A percentile compares a stretch with the other conserved stretches of the same genome.
Conservation (phyloP, 805 yeast genomes). For the Candida broadrunensis region DNA sequence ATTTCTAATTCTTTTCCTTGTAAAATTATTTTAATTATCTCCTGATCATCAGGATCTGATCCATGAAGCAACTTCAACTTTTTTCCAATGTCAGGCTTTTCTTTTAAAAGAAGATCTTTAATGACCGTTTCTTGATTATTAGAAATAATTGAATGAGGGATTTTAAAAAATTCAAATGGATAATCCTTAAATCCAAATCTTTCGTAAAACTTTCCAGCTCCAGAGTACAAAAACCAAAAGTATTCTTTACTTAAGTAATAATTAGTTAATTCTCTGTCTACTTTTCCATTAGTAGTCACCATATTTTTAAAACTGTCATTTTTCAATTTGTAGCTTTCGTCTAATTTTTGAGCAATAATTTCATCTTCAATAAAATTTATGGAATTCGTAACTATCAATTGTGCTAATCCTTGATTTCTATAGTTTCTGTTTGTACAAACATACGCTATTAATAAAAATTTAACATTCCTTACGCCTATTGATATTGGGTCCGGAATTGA, state of each 20-base stretch:
- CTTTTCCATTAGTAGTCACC: slow-evolving; percentile 24
- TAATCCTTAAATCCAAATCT: slow-evolving; percentile 54
- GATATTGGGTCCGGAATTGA: slow-evolving; percentile 27
- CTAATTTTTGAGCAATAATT: slow-evolving; percentile 23
- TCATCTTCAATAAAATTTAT: slow-evolving; percentile 30
- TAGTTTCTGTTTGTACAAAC: slow-evolving; percentile 25
- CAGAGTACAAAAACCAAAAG: slow-evolving; percentile 61
- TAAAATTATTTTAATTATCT: slow-evolving; percentile 26
- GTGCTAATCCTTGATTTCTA: slow-evolving; percentile 28
- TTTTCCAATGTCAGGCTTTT: slow-evolving; percentile 20
- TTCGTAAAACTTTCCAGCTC: slow-evolving; percentile 64
- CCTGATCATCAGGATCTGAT: slow-evolving; percentile 21
- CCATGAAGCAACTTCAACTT: slow-evolving; percentile 23
- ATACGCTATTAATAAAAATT: slow-evolving; percentile 20
- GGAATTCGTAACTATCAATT: slow-evolving; percentile 19
- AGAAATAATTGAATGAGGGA: slow-evolving; percentile 21
- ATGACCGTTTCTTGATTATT: slow-evolving; percentile 15
- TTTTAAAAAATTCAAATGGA: slow-evolving; percentile 31
- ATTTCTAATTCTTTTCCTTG: slow-evolving; percentile 34
- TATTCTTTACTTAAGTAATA: slow-evolving; percentile 33
- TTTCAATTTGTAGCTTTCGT: slow-evolving; percentile 17
- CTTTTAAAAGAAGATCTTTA: slow-evolving; percentile 15
- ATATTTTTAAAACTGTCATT: slow-evolving; percentile 28
- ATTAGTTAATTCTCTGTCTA: slow-evolving; percentile 28
- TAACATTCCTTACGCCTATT: slow-evolving; percentile 32